A percentile compares a stretch with the other conserved stretches of the same genome.
Evolutionary conservation across 108 stramenopile genomes (phyloP).

Genomic region (Cylindrotheca closterium): DNA sequence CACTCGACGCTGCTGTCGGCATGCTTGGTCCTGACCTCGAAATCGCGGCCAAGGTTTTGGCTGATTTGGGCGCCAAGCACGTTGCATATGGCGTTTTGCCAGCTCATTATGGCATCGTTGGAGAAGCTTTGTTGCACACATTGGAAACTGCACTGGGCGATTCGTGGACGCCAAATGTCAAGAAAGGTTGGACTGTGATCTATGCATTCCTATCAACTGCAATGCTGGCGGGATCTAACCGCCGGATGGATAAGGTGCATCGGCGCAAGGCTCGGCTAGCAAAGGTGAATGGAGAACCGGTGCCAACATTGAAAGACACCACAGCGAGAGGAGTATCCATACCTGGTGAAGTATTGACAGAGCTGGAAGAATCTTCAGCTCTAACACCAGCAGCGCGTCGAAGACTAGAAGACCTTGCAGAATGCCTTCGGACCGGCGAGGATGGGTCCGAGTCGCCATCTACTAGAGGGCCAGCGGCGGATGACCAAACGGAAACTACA

Average conservation of each 20-base stretch:
- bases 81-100: conserved; percentile 28
- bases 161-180: conserved; percentile 28
- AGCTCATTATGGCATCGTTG: conserved; percentile 37
- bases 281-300: background rate
- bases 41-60: conserved; percentile 4
- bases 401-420: too few relatives aligned
- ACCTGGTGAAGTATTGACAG: too few relatives aligned
- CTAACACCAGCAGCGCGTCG: too few relatives aligned
- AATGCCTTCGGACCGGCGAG: too few relatives aligned
- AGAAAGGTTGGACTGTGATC: conserved; percentile 28
- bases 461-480: too few relatives aligned
- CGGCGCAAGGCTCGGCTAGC: too few relatives aligned
- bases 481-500: too few relatives aligned
- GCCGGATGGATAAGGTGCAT: background rate
- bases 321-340: background rate
- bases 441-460: too few relatives aligned
- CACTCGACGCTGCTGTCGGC: conserved; percentile 20
- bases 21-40: conserved; percentile 38
- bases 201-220: conserved; percentile 24
- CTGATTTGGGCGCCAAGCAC: conserved; percentile 28
- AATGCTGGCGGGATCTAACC: conserved; percentile 19
- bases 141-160: conserved; percentile 35
- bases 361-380: too few relatives aligned
- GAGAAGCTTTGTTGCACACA: conserved; percentile 34
- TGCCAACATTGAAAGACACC: background rate